phyloP scores from a whole-genome alignment of 257 asterid genomes.

The Solanum peruvianum region DNA sequence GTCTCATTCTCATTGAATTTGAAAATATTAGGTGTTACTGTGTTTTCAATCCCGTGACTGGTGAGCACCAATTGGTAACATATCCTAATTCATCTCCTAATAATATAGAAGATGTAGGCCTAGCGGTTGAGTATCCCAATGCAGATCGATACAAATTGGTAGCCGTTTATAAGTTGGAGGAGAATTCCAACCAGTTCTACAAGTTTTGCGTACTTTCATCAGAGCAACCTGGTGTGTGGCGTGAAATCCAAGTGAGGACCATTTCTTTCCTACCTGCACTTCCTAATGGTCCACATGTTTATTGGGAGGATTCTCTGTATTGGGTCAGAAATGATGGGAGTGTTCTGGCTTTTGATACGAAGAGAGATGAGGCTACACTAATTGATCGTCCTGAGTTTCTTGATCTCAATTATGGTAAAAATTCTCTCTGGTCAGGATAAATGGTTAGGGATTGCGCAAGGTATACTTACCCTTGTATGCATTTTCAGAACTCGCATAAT shows the following conservation, averaged over 20 bases:
- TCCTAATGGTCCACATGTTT: background rate
- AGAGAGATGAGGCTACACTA: background rate
- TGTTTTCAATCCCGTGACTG: background rate
- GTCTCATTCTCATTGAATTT: background rate
- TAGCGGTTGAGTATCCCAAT: background rate
- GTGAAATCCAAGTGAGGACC: background rate
- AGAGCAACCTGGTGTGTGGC: background rate
- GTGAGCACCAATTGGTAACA: background rate
- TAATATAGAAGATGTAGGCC: background rate
- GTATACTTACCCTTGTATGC: background rate
- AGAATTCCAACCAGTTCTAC: background rate
- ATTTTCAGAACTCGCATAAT: background rate
- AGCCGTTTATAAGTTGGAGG: background rate
- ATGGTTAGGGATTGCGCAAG: background rate
- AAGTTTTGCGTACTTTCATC: background rate
- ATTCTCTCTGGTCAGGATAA: background rate
- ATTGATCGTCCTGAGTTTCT: background rate
- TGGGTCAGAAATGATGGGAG: background rate
- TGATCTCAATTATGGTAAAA: background rate
- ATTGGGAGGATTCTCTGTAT: background rate
- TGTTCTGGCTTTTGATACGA: background rate
- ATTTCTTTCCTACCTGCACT: background rate
- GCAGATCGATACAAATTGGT: background rate
- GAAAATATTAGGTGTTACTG: background rate
- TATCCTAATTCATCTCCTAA: background rate